A percentile compares a stretch with the other conserved stretches of the same genome.
Evolutionary conservation across 495 filamentous ascomycete genomes (phyloP).

Genomic region (Oleoguttula mirabilis): DNA sequence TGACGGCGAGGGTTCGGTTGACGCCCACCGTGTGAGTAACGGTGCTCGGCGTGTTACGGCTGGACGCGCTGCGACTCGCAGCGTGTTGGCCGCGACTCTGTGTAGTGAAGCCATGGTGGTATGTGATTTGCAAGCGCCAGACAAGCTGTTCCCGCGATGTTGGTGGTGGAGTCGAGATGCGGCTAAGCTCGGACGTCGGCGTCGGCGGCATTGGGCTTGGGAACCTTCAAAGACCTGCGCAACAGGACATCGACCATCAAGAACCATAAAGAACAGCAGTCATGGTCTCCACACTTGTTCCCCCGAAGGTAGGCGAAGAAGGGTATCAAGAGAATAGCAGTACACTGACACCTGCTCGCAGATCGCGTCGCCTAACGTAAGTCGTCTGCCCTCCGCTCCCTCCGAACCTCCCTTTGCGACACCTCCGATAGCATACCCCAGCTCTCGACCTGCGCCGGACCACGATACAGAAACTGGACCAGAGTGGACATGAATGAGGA

Average conservation of each 20-base stretch:
- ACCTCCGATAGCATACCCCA: not conserved
- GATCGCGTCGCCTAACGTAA: conserved; percentile 89
- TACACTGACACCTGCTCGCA: too few species aligned
- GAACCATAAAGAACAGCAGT: too few species aligned
- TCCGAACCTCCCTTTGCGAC: not conserved
- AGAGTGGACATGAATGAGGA: not conserved
- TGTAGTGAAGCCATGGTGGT: conserved; percentile 13
- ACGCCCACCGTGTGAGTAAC: not conserved
- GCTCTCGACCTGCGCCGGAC: not conserved
- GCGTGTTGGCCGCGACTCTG: conserved; percentile 6
- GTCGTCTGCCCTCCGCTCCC: conserved; percentile 25
- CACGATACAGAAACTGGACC: not conserved
- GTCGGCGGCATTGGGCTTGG: too few species aligned
- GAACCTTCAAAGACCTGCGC: too few species aligned
- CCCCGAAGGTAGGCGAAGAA: conserved; percentile 79
- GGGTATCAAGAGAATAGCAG: too few species aligned
- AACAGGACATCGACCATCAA: too few species aligned
- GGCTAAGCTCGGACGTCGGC: too few species aligned
- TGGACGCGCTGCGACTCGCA: conserved; percentile 31
- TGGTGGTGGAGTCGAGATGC: too few species aligned
- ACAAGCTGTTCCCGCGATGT: too few species aligned
- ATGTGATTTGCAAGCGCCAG: too few species aligned
- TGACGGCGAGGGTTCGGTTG: not conserved
- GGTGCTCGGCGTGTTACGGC: conserved; percentile 31
- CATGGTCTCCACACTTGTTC: conserved; percentile 83